Evolutionary conservation across 2,329 filamentous ascomycete genomes (phyloP).

Genomic region (Fusarium oxysporum): DNA sequence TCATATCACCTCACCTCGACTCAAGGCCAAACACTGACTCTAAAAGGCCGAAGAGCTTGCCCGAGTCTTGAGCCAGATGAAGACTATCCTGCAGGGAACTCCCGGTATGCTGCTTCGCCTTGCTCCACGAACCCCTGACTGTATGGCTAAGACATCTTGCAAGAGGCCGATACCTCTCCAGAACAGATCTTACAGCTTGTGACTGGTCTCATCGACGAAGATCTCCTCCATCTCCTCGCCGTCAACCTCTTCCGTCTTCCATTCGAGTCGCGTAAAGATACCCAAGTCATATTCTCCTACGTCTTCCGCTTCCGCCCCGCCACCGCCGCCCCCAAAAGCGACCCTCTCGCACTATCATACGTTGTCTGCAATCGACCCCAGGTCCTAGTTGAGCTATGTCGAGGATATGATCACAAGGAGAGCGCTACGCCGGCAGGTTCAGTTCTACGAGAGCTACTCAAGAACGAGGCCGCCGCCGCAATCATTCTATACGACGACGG

Average conservation of each 20-base stretch:
- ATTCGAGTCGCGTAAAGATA: conserved; percentile 96
- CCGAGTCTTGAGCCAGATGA: conserved; percentile 89
- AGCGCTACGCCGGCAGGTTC: conserved; percentile 92
- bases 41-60: conserved; percentile 85
- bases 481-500: conserved; percentile 95
- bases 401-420: conserved; percentile 89
- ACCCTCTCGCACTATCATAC: conserved; percentile 88
- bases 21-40: neutral
- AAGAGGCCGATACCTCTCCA: conserved; percentile 86
- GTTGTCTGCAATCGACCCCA: conserved; percentile 88
- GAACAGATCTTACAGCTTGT: conserved; percentile 91
- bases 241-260: conserved; percentile 85
- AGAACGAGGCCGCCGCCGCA: conserved; percentile 90
- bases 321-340: conserved; percentile 72
- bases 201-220: conserved; percentile 86
- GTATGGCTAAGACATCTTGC: conserved; percentile 33
- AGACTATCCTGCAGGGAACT: conserved; percentile 91
- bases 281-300: conserved; percentile 94
- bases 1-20: neutral
- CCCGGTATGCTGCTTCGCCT: conserved; percentile 70
- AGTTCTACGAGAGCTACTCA: conserved; percentile 86
- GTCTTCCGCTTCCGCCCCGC: conserved; percentile 89
- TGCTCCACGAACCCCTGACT: conserved; percentile 2
- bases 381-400: conserved; percentile 87
- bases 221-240: conserved; percentile 86